Evolutionary conservation across 2,329 filamentous ascomycete genomes (phyloP).

Genomic region (Calycina herbarum): DNA sequence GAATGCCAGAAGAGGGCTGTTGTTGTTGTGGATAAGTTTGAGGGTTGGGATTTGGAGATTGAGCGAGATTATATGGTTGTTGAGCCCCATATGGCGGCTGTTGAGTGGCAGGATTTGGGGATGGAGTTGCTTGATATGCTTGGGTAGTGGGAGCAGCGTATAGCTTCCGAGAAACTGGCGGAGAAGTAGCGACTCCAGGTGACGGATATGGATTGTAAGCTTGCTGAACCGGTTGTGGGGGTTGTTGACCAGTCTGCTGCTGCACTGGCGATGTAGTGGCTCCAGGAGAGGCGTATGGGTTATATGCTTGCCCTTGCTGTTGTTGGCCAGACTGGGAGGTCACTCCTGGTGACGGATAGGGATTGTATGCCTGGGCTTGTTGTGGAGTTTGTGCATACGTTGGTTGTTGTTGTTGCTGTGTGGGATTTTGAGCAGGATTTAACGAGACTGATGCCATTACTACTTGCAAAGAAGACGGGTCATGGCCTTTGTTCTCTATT

Average conservation of each 20-base stretch:
- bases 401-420: slow-evolving; percentile 6
- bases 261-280: not conserved
- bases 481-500: not conserved
- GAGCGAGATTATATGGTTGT: slow-evolving; percentile 7
- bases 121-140: slow-evolving; percentile 4
- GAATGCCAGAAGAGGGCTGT: not conserved
- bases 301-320: slow-evolving; percentile 5
- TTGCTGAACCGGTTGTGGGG: not conserved
- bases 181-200: not conserved
- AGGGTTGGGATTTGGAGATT: not conserved
- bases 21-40: slow-evolving; percentile 5
- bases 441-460: slow-evolving; percentile 17
- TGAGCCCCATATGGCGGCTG: slow-evolving; percentile 2
- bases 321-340: not conserved
- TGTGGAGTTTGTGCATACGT: not conserved
- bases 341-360: not conserved
- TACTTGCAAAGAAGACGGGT: slow-evolving; percentile 11
- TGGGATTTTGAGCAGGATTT: not conserved
- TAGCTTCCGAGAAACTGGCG: not conserved
- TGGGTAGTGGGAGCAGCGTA: not conserved
- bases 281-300: not conserved
- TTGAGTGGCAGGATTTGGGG: slow-evolving; percentile 1
- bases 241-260: not conserved
- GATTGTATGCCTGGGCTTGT: slow-evolving; percentile 6
- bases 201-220: slow-evolving; percentile 1